Evolutionary conservation across 164 flowering plant species (phyloP), one percentile per base, ranked within the genome.

Genomic region (Buxus sempervirens): DNA sequence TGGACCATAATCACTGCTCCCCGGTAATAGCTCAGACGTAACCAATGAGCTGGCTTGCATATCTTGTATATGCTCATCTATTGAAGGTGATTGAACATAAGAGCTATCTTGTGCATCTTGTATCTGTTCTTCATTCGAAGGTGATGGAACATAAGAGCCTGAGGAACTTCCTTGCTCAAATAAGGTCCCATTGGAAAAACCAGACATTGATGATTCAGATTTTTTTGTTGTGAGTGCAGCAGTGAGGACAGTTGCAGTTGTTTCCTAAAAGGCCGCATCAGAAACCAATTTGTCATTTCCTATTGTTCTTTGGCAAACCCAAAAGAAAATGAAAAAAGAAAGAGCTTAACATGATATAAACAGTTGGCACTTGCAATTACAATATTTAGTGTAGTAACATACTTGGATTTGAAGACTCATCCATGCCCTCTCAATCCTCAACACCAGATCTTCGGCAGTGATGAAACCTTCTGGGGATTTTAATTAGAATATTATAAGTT

Each of bases 351-450:
- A 49, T 13, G n/a, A 32, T 32, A 62, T 23, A 9, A 21, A 10
- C 54, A 61, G 21, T 38, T 13, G 49, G 60, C 16, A 59, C 45
- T 23, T 32, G 60, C 16, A 59, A 56, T 23, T 32, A 4, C 63
- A 27, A 60, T 18, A 53, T 20, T 58, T 49, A n/a, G 53, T 26
- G 38, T 51, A 64, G 21, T 19, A 38, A n/a, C 58, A 67, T 61
- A 88, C 98, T 93, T 87, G 91, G 58, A 86, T 68, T 75, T 88
- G 96, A 73, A 92, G 88, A 73, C 87, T 81, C 64, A 78, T 62
- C 84, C 88, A 86, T 71, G 88, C 84, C 79, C 84, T 86, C 69
- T 88, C 85, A 62, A 90, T 77, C 69, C 72, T 83, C 55, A 89
- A 83, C 19, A 82, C 80, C 51, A 92, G 81, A 68, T 64, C 58